Evolutionary conservation across 164 flowering plant genomes (phyloP), one percentile per base, ranked within the genome.

Genomic region (Tetracentron sinense): DNA sequence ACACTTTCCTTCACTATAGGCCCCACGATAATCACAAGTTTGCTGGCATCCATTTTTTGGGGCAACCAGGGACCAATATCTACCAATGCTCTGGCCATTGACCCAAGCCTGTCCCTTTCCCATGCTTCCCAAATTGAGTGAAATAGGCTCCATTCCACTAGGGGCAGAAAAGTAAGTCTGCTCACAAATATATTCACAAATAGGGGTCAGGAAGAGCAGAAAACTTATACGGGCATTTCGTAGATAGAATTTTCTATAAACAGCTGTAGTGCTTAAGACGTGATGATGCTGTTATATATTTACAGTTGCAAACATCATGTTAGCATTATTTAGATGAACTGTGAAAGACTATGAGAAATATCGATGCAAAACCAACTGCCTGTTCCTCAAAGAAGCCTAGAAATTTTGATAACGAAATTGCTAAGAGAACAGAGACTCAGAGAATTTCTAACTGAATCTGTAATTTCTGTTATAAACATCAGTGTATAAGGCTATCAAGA

Each of bases 51-150:
- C 98, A 75, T 72, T 70, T 64, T 79, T 75, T 53, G 96, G 90
- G 31, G 92, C 77, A 60, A 72, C 74, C 50, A 48, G 54, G 54
- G 77, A 84, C 98, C 98, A 94, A 72, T 86, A 90, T 71, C 98
- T 78, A 66, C 97, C 98, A 29, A 94, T 87, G 72, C 79, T 83
- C 63, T 91, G 87, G 55, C 97, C 98, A 74, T 94, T 94, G 60
- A 91, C 87, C 96, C 97, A 94, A 48, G 88, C 95, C 77, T 86
- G 92, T 27, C 98, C 98, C 74, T 94, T 94, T 38, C 98, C 97
- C 98, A 94, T 94, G 78, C 95, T 85, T 66, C 81, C 81, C 65
- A 94, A 68, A 78, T 89, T 72, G 61, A 94, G 78, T 38, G 81
- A 83, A 70, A 90, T 87, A 3, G 97, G 98, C 28, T 85, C 83